Conservation (phyloP, 129 eudicot genomes). For the Flaveria trinervia region DNA sequence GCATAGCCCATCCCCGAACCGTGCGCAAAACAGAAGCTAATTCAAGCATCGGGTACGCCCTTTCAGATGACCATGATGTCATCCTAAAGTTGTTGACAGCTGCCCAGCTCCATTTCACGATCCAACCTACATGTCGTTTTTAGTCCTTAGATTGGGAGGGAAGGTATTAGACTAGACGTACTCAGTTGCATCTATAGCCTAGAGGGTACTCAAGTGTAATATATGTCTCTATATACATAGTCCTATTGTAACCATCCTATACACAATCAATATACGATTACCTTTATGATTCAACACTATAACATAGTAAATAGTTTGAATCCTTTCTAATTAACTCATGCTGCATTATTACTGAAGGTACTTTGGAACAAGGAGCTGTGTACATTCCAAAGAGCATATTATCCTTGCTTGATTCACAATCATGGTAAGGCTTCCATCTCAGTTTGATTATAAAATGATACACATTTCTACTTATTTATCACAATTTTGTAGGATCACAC, state of each 20-base stretch:
- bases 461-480: slow-evolving; percentile 18
- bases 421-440: slow-evolving; percentile 53
- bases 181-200: neutral
- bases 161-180: neutral
- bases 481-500: slow-evolving; percentile 48
- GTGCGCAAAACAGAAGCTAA: too few relatives aligned
- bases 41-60: too few relatives aligned
- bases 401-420: slow-evolving; percentile 56
- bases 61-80: neutral
- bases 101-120: neutral
- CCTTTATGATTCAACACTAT: neutral
- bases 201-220: neutral
- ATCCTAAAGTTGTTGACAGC: neutral
- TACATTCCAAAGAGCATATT: slow-evolving; percentile 54
- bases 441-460: neutral
- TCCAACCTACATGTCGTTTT: neutral
- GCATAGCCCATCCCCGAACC: too few relatives aligned
- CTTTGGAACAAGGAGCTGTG: slow-evolving; percentile 55
- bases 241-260: neutral
- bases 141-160: neutral
- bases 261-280: neutral
- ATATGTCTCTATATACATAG: neutral
- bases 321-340: slow-evolving; percentile 21
- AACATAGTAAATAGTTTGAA: neutral
- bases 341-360: slow-evolving; percentile 42